These are phyloP conservation scores for Penicillium sp. DNA, from an alignment of 2,329 filamentous ascomycete species.

Conservation along the genomic window DNA sequence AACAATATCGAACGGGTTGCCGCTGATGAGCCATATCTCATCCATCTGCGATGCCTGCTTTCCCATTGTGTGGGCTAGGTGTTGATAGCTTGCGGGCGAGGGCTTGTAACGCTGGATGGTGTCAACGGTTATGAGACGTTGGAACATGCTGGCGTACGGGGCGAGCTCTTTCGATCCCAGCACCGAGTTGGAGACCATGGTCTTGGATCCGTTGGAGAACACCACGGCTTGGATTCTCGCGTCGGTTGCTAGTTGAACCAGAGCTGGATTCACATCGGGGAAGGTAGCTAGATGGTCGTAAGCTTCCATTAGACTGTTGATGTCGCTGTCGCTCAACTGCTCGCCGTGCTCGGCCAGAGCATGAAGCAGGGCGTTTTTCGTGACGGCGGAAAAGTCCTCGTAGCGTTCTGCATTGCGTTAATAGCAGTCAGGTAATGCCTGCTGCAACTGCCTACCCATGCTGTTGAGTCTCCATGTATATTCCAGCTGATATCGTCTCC, in stretches of 20 bases:
- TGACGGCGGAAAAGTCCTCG: slow-evolving; percentile 66
- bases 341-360: slow-evolving; percentile 63
- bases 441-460: slow-evolving; percentile 64
- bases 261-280: slow-evolving; percentile 62
- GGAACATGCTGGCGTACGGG: slow-evolving; percentile 54
- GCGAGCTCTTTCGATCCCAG: slow-evolving; percentile 60
- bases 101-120: slow-evolving; percentile 67
- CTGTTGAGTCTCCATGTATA: slow-evolving; percentile 77
- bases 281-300: slow-evolving; percentile 70
- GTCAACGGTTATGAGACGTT: slow-evolving; percentile 66
- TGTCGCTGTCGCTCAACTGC: slow-evolving; percentile 49
- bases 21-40: slow-evolving; percentile 70
- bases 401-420: slow-evolving; percentile 57
- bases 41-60: slow-evolving; percentile 49
- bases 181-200: slow-evolving; percentile 67
- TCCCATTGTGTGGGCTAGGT: slow-evolving; percentile 59
- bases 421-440: background rate
- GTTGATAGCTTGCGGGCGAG: slow-evolving; percentile 62
- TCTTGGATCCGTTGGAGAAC: slow-evolving; percentile 71
- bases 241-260: slow-evolving; percentile 53
- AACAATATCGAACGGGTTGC: slow-evolving; percentile 74
- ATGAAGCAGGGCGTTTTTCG: slow-evolving; percentile 64
- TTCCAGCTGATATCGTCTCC: slow-evolving; percentile 73
- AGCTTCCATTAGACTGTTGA: slow-evolving; percentile 61
- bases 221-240: slow-evolving; percentile 59